Conservation (phyloP, 441 rosid species). For the Syzygium malaccense region DNA sequence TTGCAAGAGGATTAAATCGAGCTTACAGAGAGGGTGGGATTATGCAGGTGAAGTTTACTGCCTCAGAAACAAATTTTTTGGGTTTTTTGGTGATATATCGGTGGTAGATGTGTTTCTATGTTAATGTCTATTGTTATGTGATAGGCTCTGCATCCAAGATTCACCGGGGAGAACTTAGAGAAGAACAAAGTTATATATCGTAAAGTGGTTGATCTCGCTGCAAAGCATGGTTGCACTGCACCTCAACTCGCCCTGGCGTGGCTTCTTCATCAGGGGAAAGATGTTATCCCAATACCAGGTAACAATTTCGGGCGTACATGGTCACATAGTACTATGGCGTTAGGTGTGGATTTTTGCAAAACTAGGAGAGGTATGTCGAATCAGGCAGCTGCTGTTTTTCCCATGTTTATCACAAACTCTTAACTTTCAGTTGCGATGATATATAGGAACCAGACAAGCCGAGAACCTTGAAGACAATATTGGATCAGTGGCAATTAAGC, state of each 20-base stretch:
- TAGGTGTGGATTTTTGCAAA: not conserved
- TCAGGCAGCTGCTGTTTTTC: not conserved
- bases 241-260: conserved; percentile 56
- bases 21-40: not conserved
- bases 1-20: not conserved
- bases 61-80: not conserved
- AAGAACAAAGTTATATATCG: conserved; percentile 33
- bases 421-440: not conserved
- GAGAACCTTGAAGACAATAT: conserved; percentile 34
- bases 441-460: conserved; percentile 34
- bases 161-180: conserved; percentile 29
- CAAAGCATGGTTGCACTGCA: conserved; percentile 25
- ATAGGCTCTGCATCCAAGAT: conserved; percentile 28
- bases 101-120: not conserved
- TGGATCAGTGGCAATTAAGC: conserved; percentile 21
- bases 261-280: conserved; percentile 41
- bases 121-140: not conserved
- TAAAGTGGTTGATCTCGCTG: conserved; percentile 23
- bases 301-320: not conserved
- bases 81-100: not conserved
- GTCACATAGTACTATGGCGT: not conserved
- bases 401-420: not conserved
- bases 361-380: not conserved
- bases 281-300: conserved; percentile 50
- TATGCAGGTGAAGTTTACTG: not conserved